Conservation (phyloP, 805 yeast species). For the Barnettozyma siamensis region DNA sequence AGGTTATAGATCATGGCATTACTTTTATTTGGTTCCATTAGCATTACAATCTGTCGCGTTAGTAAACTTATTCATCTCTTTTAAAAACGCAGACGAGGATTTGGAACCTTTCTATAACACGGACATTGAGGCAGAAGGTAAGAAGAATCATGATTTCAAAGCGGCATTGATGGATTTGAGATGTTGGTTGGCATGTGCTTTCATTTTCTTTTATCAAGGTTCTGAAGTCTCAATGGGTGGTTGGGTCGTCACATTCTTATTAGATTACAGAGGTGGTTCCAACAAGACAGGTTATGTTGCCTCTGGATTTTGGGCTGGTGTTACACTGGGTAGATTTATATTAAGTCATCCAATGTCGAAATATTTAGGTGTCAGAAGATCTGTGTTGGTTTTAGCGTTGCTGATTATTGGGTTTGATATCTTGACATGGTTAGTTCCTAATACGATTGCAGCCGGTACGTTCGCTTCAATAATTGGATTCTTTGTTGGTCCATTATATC, state of each 20-base stretch:
- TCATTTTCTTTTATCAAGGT: conserved; percentile 56
- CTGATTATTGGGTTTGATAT: conserved; percentile 34
- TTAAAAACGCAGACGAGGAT: conserved; percentile 41
- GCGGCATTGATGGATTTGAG: conserved; percentile 35
- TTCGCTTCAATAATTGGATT: conserved; percentile 45
- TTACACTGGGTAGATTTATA: conserved; percentile 49
- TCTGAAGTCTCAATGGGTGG: conserved; percentile 61
- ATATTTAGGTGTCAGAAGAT: conserved; percentile 38
- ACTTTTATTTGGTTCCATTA: conserved; percentile 44
- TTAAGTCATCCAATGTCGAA: conserved; percentile 38
- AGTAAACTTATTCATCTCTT: conserved; percentile 34
- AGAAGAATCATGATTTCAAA: conserved; percentile 25
- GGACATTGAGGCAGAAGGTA: background rate
- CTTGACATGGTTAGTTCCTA: conserved; percentile 44
- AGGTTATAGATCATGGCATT: conserved; percentile 43
- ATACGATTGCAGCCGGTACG: conserved; percentile 39
- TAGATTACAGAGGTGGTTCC: conserved; percentile 44
- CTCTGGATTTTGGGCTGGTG: conserved; percentile 62
- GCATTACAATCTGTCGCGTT: conserved; percentile 34
- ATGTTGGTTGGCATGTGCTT: conserved; percentile 47
- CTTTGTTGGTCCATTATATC: conserved; percentile 53
- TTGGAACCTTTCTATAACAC: conserved; percentile 5
- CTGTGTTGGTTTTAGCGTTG: conserved; percentile 31
- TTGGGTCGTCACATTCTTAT: conserved; percentile 56
- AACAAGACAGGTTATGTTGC: conserved; percentile 46